A percentile compares a stretch with the other conserved stretches of the same genome.
These are phyloP conservation scores for Combretum micranthum DNA, from an alignment of 345 rosid species.

Conservation along the genomic window DNA sequence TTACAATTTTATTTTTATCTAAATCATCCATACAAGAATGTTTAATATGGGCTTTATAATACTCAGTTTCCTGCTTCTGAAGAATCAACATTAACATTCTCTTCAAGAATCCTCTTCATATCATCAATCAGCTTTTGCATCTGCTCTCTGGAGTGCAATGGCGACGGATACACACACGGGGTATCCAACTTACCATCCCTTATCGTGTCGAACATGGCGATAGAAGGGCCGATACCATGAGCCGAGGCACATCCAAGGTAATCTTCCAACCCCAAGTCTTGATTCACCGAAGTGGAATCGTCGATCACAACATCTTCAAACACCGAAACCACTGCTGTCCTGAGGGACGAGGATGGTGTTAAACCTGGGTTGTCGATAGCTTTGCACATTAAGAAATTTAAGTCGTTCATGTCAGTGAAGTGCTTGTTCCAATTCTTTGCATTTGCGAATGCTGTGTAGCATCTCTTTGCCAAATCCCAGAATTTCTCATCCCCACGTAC, in stretches of 20 bases:
- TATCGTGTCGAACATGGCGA: slow-evolving; percentile 57
- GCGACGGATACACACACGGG: slow-evolving; percentile 61
- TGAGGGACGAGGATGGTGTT: slow-evolving; percentile 57
- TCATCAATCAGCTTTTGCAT: slow-evolving; percentile 40
- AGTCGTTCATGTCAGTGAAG: slow-evolving; percentile 66
- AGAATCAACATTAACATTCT: slow-evolving; percentile 3
- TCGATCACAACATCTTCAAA: slow-evolving; percentile 58
- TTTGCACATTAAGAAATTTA: slow-evolving; percentile 72
- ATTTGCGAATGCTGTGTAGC: slow-evolving; percentile 32
- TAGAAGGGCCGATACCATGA: slow-evolving; percentile 67
- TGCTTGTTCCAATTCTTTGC: slow-evolving; percentile 63
- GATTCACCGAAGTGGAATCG: slow-evolving; percentile 13
- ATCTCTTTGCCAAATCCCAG: slow-evolving; percentile 62
- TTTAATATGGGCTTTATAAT: background rate
- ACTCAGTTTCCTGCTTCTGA: background rate
- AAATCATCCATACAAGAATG: too few species aligned
- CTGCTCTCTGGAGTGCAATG: slow-evolving; percentile 76
- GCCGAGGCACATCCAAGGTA: slow-evolving; percentile 58
- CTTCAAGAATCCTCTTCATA: slow-evolving; percentile 48
- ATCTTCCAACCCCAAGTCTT: slow-evolving; percentile 41
- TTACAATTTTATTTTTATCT: too few species aligned
- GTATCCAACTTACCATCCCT: slow-evolving; percentile 59
- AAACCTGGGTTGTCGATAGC: slow-evolving; percentile 74
- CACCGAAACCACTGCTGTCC: slow-evolving; percentile 60
- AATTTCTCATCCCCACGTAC: slow-evolving; percentile 38